These are phyloP conservation scores for Penicillium decumbens DNA, from an alignment of 2,329 filamentous ascomycete genomes.

Conservation along the genomic window DNA sequence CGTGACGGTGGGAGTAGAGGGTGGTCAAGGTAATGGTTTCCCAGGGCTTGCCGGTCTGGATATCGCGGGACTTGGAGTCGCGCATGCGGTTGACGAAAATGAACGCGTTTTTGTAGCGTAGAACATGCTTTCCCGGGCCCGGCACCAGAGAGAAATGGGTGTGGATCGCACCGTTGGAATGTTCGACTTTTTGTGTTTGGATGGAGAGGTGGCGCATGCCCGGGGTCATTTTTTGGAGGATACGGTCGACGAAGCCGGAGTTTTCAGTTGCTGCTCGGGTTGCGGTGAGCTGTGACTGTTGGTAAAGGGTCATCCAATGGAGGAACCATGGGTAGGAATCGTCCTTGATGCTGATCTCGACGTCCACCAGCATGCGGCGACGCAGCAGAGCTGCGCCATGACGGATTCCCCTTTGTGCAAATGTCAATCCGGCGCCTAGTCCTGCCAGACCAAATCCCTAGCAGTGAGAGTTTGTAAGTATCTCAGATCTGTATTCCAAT, in stretches of 20 bases:
- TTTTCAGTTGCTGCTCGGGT: constrained; percentile 45
- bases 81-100: constrained; percentile 83
- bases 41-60: constrained; percentile 80
- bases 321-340: constrained; percentile 91
- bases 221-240: constrained; percentile 56
- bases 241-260: constrained; percentile 46
- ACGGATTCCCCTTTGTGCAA: constrained; percentile 73
- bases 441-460: constrained; percentile 85
- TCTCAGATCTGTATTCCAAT: neutral
- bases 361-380: constrained; percentile 82
- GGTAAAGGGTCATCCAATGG: constrained; percentile 85
- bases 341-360: constrained; percentile 93
- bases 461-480: constrained; percentile 4
- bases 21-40: constrained; percentile 92
- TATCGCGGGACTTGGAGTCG: constrained; percentile 72
- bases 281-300: constrained; percentile 56
- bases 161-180: constrained; percentile 63
- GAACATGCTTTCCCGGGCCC: constrained; percentile 80
- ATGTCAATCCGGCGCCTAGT: constrained; percentile 73
- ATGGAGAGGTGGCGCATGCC: constrained; percentile 62
- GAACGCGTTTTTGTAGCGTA: constrained; percentile 82
- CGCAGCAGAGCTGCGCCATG: constrained; percentile 69
- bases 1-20: constrained; percentile 78
- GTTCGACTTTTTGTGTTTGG: constrained; percentile 58
- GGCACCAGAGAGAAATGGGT: constrained; percentile 86